A percentile compares a stretch with the other conserved stretches of the same genome.
These are phyloP conservation scores for Pythium phragmiticola DNA, from an alignment of 352 stramenopile genomes.

Conservation along the genomic window DNA sequence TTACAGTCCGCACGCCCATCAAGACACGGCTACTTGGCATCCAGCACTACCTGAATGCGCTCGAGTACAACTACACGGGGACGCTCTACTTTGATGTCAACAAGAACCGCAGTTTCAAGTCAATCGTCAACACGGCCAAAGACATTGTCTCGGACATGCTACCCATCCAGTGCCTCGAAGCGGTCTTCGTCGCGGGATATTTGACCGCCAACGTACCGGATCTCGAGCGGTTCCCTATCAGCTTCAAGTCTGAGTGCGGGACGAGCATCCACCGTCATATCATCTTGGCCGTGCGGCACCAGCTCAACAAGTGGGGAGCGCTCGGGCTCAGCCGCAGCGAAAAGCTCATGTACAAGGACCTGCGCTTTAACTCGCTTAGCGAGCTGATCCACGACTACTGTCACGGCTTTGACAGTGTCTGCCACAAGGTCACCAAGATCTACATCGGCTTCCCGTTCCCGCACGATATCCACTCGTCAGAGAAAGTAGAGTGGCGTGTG, in stretches of 20 bases:
- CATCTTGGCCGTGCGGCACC: slow-evolving; percentile 67
- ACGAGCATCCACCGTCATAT: slow-evolving; percentile 76
- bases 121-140: slow-evolving; percentile 81
- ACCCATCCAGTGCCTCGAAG: slow-evolving; percentile 88
- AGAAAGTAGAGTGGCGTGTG: slow-evolving; percentile 85
- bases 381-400: slow-evolving; percentile 73
- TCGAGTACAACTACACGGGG: slow-evolving; percentile 89
- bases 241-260: slow-evolving; percentile 79
- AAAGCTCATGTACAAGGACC: slow-evolving; percentile 85
- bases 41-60: slow-evolving; percentile 62
- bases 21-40: slow-evolving; percentile 56
- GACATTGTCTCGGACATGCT: slow-evolving; percentile 83
- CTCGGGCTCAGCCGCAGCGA: slow-evolving; percentile 82
- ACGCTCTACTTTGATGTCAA: slow-evolving; percentile 84
- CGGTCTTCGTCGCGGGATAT: slow-evolving; percentile 81
- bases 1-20: slow-evolving; percentile 55
- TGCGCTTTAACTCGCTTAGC: slow-evolving; percentile 77
- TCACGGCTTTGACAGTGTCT: slow-evolving; percentile 58
- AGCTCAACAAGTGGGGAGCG: slow-evolving; percentile 79
- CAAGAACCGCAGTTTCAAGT: slow-evolving; percentile 90
- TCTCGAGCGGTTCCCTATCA: slow-evolving; percentile 81
- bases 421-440: slow-evolving; percentile 70
- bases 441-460: slow-evolving; percentile 85
- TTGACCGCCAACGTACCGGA: slow-evolving; percentile 67
- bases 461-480: slow-evolving; percentile 85